Percentiles rank a stretch among this genome's conserved stretches.
phyloP scores from a whole-genome alignment of 2,329 filamentous ascomycete genomes.

The Chrysoporthe deuterocubensis region DNA sequence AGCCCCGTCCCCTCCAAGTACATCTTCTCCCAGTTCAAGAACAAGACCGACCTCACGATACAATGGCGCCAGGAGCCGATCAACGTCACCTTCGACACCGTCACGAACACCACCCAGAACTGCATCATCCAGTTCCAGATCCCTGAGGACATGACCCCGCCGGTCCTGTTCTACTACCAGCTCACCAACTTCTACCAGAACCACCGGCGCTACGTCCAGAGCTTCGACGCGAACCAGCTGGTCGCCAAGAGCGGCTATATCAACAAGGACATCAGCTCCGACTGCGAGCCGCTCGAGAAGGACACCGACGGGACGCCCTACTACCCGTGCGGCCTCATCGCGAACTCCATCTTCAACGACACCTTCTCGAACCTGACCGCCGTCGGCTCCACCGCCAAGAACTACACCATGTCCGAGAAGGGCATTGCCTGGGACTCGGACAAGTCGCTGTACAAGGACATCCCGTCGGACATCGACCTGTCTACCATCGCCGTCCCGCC shows the following conservation, averaged over 20 bases:
- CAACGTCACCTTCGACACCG: conserved; percentile 46
- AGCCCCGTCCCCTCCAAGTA: conserved; percentile 58
- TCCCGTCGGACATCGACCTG: conserved; percentile 63
- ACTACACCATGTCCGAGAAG: conserved; percentile 77
- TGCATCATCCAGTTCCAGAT: conserved; percentile 82
- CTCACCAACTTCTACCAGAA: conserved; percentile 99
- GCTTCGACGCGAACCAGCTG: conserved; percentile 81
- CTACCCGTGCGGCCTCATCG: conserved; percentile 94
- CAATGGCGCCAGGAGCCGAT: conserved; percentile 49
- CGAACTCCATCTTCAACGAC: conserved; percentile 97
- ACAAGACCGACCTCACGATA: conserved; percentile 43
- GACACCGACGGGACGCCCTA: conserved; percentile 66
- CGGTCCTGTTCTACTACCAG: conserved; percentile 92
- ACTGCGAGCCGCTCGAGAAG: conserved; percentile 75
- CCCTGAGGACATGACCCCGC: conserved; percentile 76
- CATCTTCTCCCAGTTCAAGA: conserved; percentile 75
- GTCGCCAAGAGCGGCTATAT: conserved; percentile 65
- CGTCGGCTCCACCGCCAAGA: conserved; percentile 54
- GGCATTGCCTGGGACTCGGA: conserved; percentile 90
- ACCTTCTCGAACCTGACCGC: conserved; percentile 72
- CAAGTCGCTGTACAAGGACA: conserved; percentile 71
- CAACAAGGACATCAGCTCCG: conserved; percentile 48
- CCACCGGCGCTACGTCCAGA: conserved; percentile 93
- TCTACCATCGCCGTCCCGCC: conserved; percentile 77
- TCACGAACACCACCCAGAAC: conserved; percentile 46